Percentiles rank a stretch among this genome's conserved stretches.
phyloP scores from a whole-genome alignment of 441 rosid species.

The Pelargonium myrrhifolium region DNA sequence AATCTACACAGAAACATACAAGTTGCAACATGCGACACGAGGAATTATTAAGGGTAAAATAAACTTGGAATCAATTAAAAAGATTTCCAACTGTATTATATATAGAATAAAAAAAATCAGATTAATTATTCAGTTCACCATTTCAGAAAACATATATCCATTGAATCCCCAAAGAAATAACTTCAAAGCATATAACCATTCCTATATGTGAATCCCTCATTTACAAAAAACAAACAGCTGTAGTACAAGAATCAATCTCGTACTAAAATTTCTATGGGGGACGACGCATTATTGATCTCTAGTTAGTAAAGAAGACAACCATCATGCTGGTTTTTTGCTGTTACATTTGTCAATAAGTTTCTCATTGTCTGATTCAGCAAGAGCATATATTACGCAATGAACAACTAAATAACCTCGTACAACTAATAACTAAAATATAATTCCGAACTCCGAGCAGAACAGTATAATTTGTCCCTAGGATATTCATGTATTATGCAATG shows the following conservation, averaged over 20 bases:
- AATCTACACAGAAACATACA: neutral
- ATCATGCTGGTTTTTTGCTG: neutral
- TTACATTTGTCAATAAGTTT: neutral
- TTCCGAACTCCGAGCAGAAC: neutral
- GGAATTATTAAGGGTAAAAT: neutral
- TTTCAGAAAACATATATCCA: neutral
- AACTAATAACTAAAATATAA: neutral
- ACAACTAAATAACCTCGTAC: neutral
- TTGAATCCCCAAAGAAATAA: neutral
- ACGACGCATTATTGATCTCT: too few relatives aligned
- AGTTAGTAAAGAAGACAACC: too few relatives aligned
- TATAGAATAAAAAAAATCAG: neutral
- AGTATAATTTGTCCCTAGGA: neutral
- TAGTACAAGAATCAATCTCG: too few relatives aligned
- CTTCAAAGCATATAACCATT: neutral
- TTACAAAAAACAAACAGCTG: neutral
- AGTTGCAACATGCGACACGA: neutral
- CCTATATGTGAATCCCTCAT: neutral
- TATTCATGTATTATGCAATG: neutral
- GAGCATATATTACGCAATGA: too few relatives aligned
- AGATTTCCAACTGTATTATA: neutral
- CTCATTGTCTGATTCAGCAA: neutral
- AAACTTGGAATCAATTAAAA: neutral
- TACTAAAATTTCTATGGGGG: too few relatives aligned
- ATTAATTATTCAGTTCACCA: neutral